Evolutionary conservation across 305 asterid genomes (phyloP), one percentile per base, ranked within the genome.

Genomic region (Fraxinus sp.): DNA sequence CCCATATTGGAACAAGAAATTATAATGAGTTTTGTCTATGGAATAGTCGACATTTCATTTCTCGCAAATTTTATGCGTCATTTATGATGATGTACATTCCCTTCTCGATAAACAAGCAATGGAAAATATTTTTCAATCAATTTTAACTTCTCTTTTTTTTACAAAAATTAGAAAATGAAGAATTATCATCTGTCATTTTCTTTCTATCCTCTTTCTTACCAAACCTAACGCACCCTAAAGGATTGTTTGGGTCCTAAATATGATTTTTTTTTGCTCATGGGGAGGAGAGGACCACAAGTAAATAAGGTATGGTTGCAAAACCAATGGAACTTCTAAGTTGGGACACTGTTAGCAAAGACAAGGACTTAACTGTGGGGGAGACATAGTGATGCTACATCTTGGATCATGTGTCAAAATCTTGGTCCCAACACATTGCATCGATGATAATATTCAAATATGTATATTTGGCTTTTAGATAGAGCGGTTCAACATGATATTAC

Each of bases 401-500:
- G 97, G 97, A 92, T 94, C 98, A 90, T 89, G 97, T 92, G 95
- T 92, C 91, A 80, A 85, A 86, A 83, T 90, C 92, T 89, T 90
- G 95, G 97, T 89, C 97, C 95, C 96, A 85, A 82, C 49, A 68
- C 8, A 4, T 59, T 59, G 70, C 10, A 22, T 59, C 13, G 70
- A 59, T 7, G 70, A 59, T 20, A 59, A 59, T 59, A 59, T 20
- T 20, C 24, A 59, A 20, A 59, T 2, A 59, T 20, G 8, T 59
- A 7, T 3, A 59, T 59, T 7, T 59, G 5, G 0, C 70, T 20
- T 20, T 59, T 20, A 59, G 30, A 59, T 59, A 3, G 0, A 59
- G 4, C 7, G 4, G 13, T 59, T 59, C 30, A 20, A 59, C 30
- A 59, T 20, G 5, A 2, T 59, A 59, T 20, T 0, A 59, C 0